These are phyloP conservation scores for Chalaropsis ovoidea DNA, from an alignment of 2,329 filamentous ascomycete species.

Conservation along the genomic window DNA sequence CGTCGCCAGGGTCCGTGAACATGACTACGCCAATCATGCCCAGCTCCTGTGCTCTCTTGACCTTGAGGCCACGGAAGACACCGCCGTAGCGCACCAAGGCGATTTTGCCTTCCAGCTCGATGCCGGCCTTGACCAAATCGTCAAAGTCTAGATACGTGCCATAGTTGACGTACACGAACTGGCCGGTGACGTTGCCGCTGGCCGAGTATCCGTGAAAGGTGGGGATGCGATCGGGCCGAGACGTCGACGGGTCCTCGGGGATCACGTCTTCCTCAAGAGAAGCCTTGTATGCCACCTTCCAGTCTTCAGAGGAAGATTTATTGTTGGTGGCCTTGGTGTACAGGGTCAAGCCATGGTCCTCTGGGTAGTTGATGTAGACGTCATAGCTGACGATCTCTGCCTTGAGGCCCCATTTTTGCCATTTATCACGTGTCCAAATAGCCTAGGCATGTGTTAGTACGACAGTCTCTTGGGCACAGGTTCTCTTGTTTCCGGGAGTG, in stretches of 20 bases:
- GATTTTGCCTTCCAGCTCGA: conserved; percentile 74
- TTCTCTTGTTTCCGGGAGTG: not conserved
- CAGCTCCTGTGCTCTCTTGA: conserved; percentile 83
- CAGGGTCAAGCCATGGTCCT: conserved; percentile 58
- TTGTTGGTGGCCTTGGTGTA: conserved; percentile 40
- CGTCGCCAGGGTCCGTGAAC: conserved; percentile 82
- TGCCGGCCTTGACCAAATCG: conserved; percentile 63
- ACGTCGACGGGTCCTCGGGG: conserved; percentile 69
- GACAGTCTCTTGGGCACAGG: not conserved
- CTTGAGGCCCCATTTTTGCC: conserved; percentile 60
- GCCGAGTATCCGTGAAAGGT: conserved; percentile 94
- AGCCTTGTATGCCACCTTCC: conserved; percentile 65
- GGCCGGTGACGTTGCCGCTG: conserved; percentile 78
- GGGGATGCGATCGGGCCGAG: conserved; percentile 61
- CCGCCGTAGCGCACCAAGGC: conserved; percentile 76
- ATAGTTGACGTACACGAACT: conserved; percentile 84
- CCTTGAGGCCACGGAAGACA: conserved; percentile 81
- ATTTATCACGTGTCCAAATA: conserved; percentile 62
- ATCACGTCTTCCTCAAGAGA: conserved; percentile 75
- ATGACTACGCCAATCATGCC: conserved; percentile 80
- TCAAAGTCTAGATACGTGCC: conserved; percentile 80
- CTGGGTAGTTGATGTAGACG: conserved; percentile 67
- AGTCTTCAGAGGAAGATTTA: conserved; percentile 32
- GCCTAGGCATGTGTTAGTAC: conserved; percentile 38
- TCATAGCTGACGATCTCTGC: conserved; percentile 60